Evolutionary conservation across 2,329 filamentous ascomycete species (phyloP).

Genomic region (Trematosphaeria pertusa): DNA sequence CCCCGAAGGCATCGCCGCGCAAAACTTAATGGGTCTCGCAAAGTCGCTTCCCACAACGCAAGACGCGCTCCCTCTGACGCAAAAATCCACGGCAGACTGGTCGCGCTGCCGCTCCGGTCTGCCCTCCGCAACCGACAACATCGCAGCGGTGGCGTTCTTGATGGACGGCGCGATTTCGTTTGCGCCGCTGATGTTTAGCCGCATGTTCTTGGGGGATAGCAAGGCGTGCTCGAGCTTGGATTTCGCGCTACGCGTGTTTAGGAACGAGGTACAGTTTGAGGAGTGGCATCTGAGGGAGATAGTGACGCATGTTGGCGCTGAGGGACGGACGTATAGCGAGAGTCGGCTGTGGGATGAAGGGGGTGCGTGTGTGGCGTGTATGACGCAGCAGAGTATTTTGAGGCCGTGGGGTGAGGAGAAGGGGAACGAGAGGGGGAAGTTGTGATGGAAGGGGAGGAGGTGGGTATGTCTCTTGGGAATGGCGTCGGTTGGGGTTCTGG

Average conservation of each 20-base stretch:
- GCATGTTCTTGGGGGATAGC: constrained; percentile 54
- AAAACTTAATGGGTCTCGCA: constrained; percentile 53
- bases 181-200: constrained; percentile 52
- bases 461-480: too few relatives aligned
- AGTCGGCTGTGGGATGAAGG: constrained; percentile 53
- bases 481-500: too few relatives aligned
- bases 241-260: constrained; percentile 57
- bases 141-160: constrained; percentile 49
- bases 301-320: constrained; percentile 45
- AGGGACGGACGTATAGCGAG: constrained; percentile 56
- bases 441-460: too few relatives aligned
- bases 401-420: constrained; percentile 23
- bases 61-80: constrained; percentile 47
- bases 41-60: constrained; percentile 45
- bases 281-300: constrained; percentile 56
- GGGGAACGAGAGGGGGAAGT: constrained; percentile 19
- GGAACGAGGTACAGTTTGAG: constrained; percentile 47
- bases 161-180: constrained; percentile 57
- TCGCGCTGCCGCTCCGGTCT: constrained; percentile 33
- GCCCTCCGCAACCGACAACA: constrained; percentile 36
- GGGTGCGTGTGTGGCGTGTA: constrained; percentile 55
- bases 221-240: constrained; percentile 57
- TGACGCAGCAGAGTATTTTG: constrained; percentile 57
- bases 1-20: constrained; percentile 51
- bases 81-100: constrained; percentile 53